Base-by-base conservation (phyloP, 495 filamentous ascomycete genomes). In the Thermothielavioides terrestris region DNA sequence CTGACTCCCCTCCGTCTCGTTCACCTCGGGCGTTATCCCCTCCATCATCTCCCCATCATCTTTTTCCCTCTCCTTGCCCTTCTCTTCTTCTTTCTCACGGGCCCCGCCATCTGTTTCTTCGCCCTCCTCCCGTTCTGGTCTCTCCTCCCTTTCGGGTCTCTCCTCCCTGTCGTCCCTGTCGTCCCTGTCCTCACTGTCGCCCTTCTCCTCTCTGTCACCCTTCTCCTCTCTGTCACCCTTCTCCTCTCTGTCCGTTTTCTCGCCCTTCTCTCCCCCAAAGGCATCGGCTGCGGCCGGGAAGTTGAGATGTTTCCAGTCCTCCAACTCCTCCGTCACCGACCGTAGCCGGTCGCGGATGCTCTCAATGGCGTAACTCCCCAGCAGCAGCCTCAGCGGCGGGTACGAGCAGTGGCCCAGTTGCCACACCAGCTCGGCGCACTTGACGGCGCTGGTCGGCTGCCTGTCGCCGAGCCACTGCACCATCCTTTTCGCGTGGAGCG, bases 391-490 rank as follows among this genome's bases (percentile, higher is more conserved):
- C 48, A 98, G 60, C 0, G 92, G 92, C 40, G 92, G 92, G 60
- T 89, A 94, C 14, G 77, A 80, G 67, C 92, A 97, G 69, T 97
- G 92, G 0, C 83, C 92, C 32, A 97, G 71, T 73, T 97, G 88
- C 92, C 92, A 97, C 7, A 96, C 84, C 52, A 96, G 71, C 73
- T 96, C 87, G n/a, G 90, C 90, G 49, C 88, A 88, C 67, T 92
- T 92, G 41, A 95, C 84, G 9, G 88, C 89, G 57, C 86, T 94
- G 8, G 88, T 91, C 3, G 91, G 92, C 67, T 96, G 89, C 49
- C 85, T 80, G 49, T 95, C 88, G 17, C 85, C 85, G 2, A 97
- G 70, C 92, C 92, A 97, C 67, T 92, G 86, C n/a, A 96, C 77
- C 81, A 97, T 91, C 15, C 92, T 76, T 57, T 86, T 85, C 10